phyloP scores from a whole-genome alignment of 1,284 basidiomycete genomes.

The Pisolithus thermaeus region DNA sequence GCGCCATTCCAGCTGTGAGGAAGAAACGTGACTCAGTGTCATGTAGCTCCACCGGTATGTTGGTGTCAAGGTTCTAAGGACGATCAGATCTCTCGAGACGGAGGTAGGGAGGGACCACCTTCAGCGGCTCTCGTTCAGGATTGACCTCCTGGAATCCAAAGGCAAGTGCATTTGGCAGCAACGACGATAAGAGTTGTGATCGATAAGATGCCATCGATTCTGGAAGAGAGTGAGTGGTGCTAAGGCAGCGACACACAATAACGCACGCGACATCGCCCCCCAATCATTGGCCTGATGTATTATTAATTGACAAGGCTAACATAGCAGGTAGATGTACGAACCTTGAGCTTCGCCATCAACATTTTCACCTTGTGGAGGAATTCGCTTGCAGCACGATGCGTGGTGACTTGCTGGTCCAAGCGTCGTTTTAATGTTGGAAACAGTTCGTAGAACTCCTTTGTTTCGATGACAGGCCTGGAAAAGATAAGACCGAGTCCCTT shows the following conservation, averaged over 20 bases:
- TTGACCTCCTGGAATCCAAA: slow-evolving; percentile 43
- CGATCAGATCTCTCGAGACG: not conserved
- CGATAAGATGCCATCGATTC: slow-evolving; percentile 55
- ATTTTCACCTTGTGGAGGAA: slow-evolving; percentile 57
- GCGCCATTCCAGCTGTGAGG: slow-evolving; percentile 14
- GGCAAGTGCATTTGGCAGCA: slow-evolving; percentile 41
- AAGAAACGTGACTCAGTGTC: slow-evolving; percentile 32
- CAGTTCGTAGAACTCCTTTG: slow-evolving; percentile 49
- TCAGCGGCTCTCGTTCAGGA: slow-evolving; percentile 43
- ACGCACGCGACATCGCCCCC: too few relatives aligned
- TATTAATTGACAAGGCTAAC: not conserved
- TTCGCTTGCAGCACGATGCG: slow-evolving; percentile 45
- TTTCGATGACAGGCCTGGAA: slow-evolving; percentile 55
- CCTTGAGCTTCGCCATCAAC: slow-evolving; percentile 64
- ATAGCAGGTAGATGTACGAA: slow-evolving; percentile 11
- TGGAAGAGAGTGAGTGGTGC: slow-evolving; percentile 18
- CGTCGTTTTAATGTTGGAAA: slow-evolving; percentile 42
- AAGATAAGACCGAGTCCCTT: not conserved
- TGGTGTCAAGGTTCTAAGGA: slow-evolving; percentile 41
- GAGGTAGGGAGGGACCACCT: slow-evolving; percentile 27
- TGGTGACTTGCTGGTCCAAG: slow-evolving; percentile 42
- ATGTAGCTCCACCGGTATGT: slow-evolving; percentile 26
- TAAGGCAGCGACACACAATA: not conserved
- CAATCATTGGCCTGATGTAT: slow-evolving; percentile 49
- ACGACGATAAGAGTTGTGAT: slow-evolving; percentile 36